A percentile compares a stretch with the other conserved stretches of the same genome.
Conservation (phyloP, 2,329 filamentous ascomycete species). For the Hypoxylon sp. region DNA sequence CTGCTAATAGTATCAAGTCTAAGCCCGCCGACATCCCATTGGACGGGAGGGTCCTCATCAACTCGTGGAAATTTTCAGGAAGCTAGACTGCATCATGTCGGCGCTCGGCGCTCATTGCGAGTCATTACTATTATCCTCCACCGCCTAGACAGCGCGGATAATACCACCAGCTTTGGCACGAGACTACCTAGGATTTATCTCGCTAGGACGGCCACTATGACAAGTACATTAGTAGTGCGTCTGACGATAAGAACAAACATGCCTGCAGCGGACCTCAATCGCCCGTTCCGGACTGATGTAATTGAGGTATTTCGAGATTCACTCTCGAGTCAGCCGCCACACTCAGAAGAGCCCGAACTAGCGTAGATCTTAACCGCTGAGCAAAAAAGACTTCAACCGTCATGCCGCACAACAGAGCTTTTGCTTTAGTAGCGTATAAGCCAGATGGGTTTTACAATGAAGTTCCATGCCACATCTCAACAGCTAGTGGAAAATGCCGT, state of each 20-base stretch:
- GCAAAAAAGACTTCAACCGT: conserved; percentile 21
- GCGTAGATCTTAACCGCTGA: conserved; percentile 35
- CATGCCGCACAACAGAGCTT: conserved; percentile 22
- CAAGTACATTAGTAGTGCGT: conserved; percentile 4
- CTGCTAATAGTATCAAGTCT: conserved; percentile 29
- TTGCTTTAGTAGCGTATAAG: conserved; percentile 10
- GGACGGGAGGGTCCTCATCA: conserved; percentile 22
- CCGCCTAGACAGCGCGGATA: conserved; percentile 19
- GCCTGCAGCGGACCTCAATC: conserved; percentile 25
- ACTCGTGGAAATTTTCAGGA: conserved; percentile 23
- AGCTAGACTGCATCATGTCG: conserved; percentile 29
- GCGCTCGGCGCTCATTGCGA: conserved; percentile 36
- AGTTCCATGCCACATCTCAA: conserved; percentile 27
- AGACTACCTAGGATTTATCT: conserved; percentile 27
- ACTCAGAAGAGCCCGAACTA: conserved; percentile 31
- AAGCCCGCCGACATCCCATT: conserved; percentile 41
- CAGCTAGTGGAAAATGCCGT: conserved; percentile 25
- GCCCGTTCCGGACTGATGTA: conserved; percentile 40
- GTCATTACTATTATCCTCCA: conserved; percentile 25
- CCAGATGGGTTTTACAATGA: conserved; percentile 34
- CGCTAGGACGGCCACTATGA: conserved; percentile 18
- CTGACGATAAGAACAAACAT: conserved; percentile 23
- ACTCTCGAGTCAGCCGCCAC: conserved; percentile 40
- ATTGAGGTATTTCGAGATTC: conserved; percentile 40
- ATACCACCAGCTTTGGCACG: conserved; percentile 25